phyloP scores from a whole-genome alignment of 306 rosid genomes.

The Inga leiocalycina region DNA sequence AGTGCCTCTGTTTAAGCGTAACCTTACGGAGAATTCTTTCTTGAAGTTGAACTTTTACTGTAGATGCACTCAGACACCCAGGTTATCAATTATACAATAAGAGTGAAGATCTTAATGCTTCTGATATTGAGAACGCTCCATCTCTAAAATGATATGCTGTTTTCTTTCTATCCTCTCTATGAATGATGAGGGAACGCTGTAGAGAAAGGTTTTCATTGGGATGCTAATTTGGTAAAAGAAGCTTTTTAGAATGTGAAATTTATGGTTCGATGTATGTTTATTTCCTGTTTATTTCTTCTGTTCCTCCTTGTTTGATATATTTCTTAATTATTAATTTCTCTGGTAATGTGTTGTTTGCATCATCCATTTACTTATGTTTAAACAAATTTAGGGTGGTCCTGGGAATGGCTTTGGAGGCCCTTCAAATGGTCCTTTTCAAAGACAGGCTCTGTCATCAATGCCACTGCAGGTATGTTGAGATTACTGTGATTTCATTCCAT shows the following conservation, averaged over 20 bases:
- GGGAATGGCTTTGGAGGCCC: constrained; percentile 53
- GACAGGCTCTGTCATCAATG: constrained; percentile 46
- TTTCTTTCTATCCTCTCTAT: neutral
- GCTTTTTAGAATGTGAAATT: neutral
- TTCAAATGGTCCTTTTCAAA: constrained; percentile 52
- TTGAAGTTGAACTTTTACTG: neutral
- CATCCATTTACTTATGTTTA: constrained; percentile 34
- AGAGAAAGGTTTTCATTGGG: neutral
- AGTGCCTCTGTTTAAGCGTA: no score
- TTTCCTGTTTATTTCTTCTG: neutral
- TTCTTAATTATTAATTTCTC: neutral
- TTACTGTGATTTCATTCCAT: constrained; percentile 14
- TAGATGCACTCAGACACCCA: neutral
- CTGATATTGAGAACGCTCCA: neutral
- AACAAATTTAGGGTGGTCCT: constrained; percentile 62
- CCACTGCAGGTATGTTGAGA: constrained; percentile 60
- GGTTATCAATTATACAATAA: neutral
- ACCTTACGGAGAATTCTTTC: neutral
- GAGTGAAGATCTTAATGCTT: neutral
- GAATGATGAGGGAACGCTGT: neutral
- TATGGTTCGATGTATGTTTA: neutral
- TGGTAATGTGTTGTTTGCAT: constrained; percentile 3
- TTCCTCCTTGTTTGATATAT: neutral
- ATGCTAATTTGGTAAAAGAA: neutral
- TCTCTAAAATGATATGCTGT: neutral